Conservation (phyloP, 2,329 filamentous ascomycete genomes). For the Microsporum canis region DNA sequence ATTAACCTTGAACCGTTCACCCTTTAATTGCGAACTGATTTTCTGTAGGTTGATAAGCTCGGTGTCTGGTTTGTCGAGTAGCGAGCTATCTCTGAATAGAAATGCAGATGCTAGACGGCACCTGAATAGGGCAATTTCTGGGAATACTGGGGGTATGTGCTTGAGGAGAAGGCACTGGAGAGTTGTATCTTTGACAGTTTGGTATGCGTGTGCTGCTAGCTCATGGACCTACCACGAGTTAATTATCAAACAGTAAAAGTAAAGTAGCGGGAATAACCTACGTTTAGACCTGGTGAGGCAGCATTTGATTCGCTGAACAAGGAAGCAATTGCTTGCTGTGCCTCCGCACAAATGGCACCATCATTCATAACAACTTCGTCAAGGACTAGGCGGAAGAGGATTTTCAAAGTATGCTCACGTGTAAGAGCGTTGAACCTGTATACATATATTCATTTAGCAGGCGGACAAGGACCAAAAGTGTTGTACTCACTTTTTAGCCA, state of each 20-base stretch:
- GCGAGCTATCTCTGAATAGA: constrained; percentile 21
- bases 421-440: constrained; percentile 27
- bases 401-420: constrained; percentile 22
- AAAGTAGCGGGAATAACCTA: constrained; percentile 9
- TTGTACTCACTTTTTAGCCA: constrained; percentile 21
- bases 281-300: constrained; percentile 3
- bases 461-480: not conserved
- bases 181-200: constrained; percentile 28
- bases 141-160: constrained; percentile 30
- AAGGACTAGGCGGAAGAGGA: constrained; percentile 29
- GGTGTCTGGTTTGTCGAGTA: constrained; percentile 20
- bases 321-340: constrained; percentile 26
- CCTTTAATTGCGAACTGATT: constrained; percentile 21
- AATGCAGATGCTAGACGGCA: constrained; percentile 31
- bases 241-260: constrained; percentile 9
- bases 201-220: constrained; percentile 20
- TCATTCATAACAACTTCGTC: constrained; percentile 26
- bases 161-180: constrained; percentile 32
- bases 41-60: constrained; percentile 22
- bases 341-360: constrained; percentile 21
- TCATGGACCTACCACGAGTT: constrained; percentile 20
- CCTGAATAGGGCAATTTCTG: constrained; percentile 29
- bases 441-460: constrained; percentile 2
- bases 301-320: constrained; percentile 15
- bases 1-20: constrained; percentile 23